Percentiles rank a stretch among this genome's conserved stretches.
These are phyloP conservation scores for Oropetium thomaeum DNA, from an alignment of 176 grass and related monocot species.

Conservation along the genomic window DNA sequence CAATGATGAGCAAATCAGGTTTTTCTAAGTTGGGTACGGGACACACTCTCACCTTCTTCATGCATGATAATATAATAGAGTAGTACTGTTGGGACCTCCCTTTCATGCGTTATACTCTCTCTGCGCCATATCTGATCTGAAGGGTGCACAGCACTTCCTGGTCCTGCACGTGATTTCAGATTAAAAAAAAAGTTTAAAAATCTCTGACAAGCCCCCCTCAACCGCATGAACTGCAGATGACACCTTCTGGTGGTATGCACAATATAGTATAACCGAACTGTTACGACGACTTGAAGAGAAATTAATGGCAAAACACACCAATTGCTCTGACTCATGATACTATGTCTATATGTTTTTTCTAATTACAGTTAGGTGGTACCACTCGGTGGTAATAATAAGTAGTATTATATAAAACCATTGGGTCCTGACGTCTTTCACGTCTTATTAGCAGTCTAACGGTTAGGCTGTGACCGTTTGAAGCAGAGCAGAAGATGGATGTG, in stretches of 20 bases:
- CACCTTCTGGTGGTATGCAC: no score
- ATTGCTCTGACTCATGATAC: conserved; percentile 2
- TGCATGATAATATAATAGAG: no score
- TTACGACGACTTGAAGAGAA: not conserved
- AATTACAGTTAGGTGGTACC: not conserved
- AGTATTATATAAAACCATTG: no score
- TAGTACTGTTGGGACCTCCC: not conserved
- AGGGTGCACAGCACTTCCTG: no score
- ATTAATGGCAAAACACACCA: not conserved
- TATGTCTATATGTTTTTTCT: not conserved
- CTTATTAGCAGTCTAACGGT: not conserved
- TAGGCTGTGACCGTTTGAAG: no score
- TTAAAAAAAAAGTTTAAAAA: not conserved
- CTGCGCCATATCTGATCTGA: not conserved
- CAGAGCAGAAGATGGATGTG: not conserved
- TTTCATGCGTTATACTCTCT: not conserved
- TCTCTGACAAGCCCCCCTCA: conserved; percentile 20
- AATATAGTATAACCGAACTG: not conserved
- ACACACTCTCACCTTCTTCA: no score
- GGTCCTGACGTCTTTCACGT: not conserved
- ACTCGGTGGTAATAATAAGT: not conserved
- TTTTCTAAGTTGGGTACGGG: not conserved
- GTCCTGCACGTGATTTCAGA: not conserved
- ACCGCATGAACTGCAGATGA: not conserved
- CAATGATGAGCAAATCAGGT: conserved; percentile 19